Percentiles rank a stretch among this genome's conserved stretches.
phyloP scores from a whole-genome alignment of 2,329 filamentous ascomycete species.

The Coniochaeta sp. region DNA sequence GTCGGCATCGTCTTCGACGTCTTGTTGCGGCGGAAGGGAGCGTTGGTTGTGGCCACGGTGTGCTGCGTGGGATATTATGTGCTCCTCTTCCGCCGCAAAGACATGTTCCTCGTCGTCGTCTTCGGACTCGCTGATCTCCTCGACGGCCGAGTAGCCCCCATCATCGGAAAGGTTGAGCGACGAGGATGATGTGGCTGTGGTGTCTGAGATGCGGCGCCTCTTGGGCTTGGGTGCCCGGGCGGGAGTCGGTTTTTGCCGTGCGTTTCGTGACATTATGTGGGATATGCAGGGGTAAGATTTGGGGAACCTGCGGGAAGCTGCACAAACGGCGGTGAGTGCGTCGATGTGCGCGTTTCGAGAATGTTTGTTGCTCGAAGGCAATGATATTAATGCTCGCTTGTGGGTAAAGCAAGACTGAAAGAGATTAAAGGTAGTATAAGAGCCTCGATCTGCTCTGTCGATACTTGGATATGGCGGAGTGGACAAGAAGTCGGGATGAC shows the following conservation, averaged over 20 bases:
- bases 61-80: conserved; percentile 50
- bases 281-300: conserved; percentile 16
- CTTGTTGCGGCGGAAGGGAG: conserved; percentile 43
- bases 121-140: conserved; percentile 70
- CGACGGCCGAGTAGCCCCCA: conserved; percentile 66
- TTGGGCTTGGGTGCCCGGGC: conserved; percentile 30
- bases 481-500: no score
- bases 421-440: background rate
- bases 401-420: background rate
- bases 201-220: conserved; percentile 42
- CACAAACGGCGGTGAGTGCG: conserved; percentile 30
- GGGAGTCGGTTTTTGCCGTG: conserved; percentile 38
- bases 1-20: conserved; percentile 29
- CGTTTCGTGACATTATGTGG: conserved; percentile 44
- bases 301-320: conserved; percentile 10
- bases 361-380: background rate
- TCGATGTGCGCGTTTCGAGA: conserved; percentile 1
- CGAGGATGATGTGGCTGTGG: conserved; percentile 31
- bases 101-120: conserved; percentile 76
- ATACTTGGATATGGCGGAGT: no score
- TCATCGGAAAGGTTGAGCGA: conserved; percentile 58
- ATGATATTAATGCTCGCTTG: background rate
- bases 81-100: conserved; percentile 69
- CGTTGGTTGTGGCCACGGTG: conserved; percentile 10
- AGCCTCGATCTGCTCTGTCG: background rate